Evolutionary conservation across 1,139 yeast genomes (phyloP).

Genomic region (Candida sanyaensis): DNA sequence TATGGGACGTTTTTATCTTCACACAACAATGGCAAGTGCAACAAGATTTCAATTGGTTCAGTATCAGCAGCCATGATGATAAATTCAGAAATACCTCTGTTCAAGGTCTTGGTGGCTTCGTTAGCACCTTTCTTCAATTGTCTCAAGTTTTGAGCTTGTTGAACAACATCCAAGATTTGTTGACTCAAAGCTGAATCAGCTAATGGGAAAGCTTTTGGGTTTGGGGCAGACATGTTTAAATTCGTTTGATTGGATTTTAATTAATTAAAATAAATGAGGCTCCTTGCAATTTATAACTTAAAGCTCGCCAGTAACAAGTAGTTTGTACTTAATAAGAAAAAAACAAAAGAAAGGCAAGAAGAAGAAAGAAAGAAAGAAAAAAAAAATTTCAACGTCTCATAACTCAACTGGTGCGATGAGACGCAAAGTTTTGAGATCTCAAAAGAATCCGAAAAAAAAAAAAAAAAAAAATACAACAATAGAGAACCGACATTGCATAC

Average conservation of each 20-base stretch:
- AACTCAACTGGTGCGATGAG: slow-evolving; percentile 1
- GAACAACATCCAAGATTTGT: slow-evolving; percentile 96
- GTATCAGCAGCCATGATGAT: slow-evolving; percentile 99
- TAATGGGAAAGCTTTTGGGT: slow-evolving; percentile 97
- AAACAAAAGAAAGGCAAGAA: slow-evolving; percentile 3
- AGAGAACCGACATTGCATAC: background rate
- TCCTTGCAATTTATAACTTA: slow-evolving; percentile 53
- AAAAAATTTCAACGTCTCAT: slow-evolving; percentile 3
- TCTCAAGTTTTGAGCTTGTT: slow-evolving; percentile 97
- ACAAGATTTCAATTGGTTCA: slow-evolving; percentile 97
- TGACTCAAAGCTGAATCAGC: slow-evolving; percentile 95
- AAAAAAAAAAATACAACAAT: background rate
- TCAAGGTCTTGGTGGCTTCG: slow-evolving; percentile 98
- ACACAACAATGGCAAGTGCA: slow-evolving; percentile 96
- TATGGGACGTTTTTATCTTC: slow-evolving; percentile 99
- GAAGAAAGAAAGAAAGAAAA: slow-evolving; percentile 1
- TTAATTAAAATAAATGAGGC: slow-evolving; percentile 35
- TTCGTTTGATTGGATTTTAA: background rate
- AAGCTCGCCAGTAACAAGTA: slow-evolving; percentile 44
- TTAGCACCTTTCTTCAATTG: slow-evolving; percentile 99
- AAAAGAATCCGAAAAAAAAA: background rate
- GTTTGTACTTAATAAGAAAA: slow-evolving; percentile 4
- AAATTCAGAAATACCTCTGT: slow-evolving; percentile 99
- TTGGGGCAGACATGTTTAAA: slow-evolving; percentile 64
- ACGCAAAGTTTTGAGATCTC: background rate